phyloP scores from a whole-genome alignment of 495 filamentous ascomycete genomes.

The Pyrenula aspistea region DNA sequence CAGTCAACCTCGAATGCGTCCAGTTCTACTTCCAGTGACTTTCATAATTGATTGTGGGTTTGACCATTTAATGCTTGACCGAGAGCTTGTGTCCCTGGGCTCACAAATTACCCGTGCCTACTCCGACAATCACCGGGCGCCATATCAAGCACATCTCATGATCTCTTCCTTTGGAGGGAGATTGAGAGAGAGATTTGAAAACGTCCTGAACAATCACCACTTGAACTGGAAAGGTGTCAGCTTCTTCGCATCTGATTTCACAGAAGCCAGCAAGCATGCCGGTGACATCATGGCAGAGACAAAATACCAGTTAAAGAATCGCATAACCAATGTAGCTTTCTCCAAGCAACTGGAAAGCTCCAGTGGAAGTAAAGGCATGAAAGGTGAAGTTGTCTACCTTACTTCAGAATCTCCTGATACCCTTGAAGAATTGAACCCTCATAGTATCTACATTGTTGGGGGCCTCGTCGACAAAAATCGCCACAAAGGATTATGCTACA shows the following conservation, averaged over 20 bases:
- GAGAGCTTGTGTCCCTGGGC: constrained; percentile 70
- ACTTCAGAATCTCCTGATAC: constrained; percentile 77
- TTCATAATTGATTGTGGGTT: constrained; percentile 87
- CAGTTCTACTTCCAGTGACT: constrained; percentile 53
- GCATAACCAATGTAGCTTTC: neutral
- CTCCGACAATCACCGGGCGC: constrained; percentile 64
- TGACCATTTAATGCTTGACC: constrained; percentile 73
- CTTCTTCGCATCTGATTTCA: constrained; percentile 59
- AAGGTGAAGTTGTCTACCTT: constrained; percentile 68
- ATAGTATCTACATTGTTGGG: constrained; percentile 86
- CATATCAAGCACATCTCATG: constrained; percentile 53
- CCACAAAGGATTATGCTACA: constrained; percentile 88
- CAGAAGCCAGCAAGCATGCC: neutral
- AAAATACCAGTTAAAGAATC: neutral
- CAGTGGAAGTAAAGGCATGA: constrained; percentile 17
- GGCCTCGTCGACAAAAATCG: constrained; percentile 92
- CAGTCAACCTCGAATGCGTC: constrained; percentile 24
- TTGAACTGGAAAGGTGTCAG: constrained; percentile 66
- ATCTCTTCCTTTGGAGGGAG: constrained; percentile 66
- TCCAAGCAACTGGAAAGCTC: neutral
- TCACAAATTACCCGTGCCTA: constrained; percentile 79
- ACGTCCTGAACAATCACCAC: constrained; percentile 51
- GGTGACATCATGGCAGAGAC: neutral
- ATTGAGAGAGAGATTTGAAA: constrained; percentile 71
- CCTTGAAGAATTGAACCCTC: constrained; percentile 63